These are phyloP conservation scores for Tolypocladium sp. DNA, from an alignment of 2,329 filamentous ascomycete species.

Conservation along the genomic window DNA sequence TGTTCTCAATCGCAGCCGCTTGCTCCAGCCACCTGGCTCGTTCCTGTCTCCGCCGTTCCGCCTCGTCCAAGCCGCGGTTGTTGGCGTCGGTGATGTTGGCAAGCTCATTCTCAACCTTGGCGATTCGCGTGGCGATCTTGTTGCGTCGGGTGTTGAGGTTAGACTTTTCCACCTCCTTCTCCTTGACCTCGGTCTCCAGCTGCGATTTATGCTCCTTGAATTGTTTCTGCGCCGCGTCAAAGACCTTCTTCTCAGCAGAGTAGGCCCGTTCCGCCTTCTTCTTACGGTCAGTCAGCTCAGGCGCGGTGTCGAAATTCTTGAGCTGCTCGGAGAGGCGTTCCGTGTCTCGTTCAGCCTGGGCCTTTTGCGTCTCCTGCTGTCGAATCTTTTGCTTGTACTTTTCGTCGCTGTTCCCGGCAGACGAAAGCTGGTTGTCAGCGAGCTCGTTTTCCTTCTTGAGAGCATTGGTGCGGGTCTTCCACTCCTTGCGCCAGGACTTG, in stretches of 20 bases:
- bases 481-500: slow-evolving; percentile 65
- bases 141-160: slow-evolving; percentile 59
- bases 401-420: slow-evolving; percentile 65
- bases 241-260: slow-evolving; percentile 47
- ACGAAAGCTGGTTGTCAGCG: slow-evolving; percentile 55
- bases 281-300: slow-evolving; percentile 51
- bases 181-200: slow-evolving; percentile 53
- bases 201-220: slow-evolving; percentile 51
- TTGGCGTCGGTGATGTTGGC: slow-evolving; percentile 63
- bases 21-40: slow-evolving; percentile 38
- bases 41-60: slow-evolving; percentile 47
- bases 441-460: slow-evolving; percentile 67
- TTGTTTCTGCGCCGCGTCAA: slow-evolving; percentile 45
- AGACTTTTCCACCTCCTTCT: slow-evolving; percentile 54
- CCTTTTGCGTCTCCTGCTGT: slow-evolving; percentile 66
- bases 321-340: slow-evolving; percentile 46
- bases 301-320: slow-evolving; percentile 55
- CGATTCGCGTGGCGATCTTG: slow-evolving; percentile 61
- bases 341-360: slow-evolving; percentile 51
- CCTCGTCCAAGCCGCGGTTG: slow-evolving; percentile 53
- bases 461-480: slow-evolving; percentile 57
- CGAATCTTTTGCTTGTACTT: slow-evolving; percentile 65
- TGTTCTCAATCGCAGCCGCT: slow-evolving; percentile 33
- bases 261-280: slow-evolving; percentile 43
- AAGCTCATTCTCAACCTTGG: slow-evolving; percentile 64